Percentiles rank a stretch among this genome's conserved stretches.
Conservation (phyloP, 257 asterid genomes). For the Fraxinus anomala region DNA sequence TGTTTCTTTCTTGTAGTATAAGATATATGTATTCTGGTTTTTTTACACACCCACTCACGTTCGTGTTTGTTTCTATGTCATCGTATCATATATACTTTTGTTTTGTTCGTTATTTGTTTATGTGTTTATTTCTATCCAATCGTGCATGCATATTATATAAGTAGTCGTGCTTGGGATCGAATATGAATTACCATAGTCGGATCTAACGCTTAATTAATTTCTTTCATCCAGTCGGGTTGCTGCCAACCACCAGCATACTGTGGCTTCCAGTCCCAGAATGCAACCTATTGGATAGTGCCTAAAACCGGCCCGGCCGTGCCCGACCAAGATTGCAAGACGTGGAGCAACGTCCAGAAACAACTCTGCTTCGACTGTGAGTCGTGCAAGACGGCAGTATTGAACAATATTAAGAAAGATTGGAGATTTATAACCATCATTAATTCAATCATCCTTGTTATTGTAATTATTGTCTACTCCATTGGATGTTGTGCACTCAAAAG, state of each 20-base stretch:
- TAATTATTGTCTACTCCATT: constrained; percentile 44
- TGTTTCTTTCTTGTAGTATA: too few relatives aligned
- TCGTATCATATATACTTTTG: background rate
- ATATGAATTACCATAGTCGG: too few relatives aligned
- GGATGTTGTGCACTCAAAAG: constrained; percentile 77
- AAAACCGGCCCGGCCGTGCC: constrained; percentile 43
- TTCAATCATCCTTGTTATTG: constrained; percentile 28
- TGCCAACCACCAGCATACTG: constrained; percentile 79
- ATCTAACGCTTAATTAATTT: background rate
- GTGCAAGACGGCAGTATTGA: constrained; percentile 47
- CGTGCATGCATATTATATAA: too few relatives aligned
- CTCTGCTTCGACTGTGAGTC: constrained; percentile 63
- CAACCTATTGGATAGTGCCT: constrained; percentile 54
- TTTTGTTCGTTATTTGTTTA: background rate
- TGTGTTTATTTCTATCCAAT: too few relatives aligned
- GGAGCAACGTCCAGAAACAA: constrained; percentile 56
- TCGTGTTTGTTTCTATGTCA: background rate
- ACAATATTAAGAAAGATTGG: constrained; percentile 56
- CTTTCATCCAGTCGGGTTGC: constrained; percentile 59
- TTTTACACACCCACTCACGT: too few relatives aligned
- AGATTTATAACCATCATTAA: constrained; percentile 43
- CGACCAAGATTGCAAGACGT: constrained; percentile 54
- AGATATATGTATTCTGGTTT: too few relatives aligned
- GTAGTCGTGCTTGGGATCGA: too few relatives aligned
- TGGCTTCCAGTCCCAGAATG: constrained; percentile 52